Base-by-base conservation (phyloP, 2,329 filamentous ascomycete species). In the Arachnomyces sp. region DNA sequence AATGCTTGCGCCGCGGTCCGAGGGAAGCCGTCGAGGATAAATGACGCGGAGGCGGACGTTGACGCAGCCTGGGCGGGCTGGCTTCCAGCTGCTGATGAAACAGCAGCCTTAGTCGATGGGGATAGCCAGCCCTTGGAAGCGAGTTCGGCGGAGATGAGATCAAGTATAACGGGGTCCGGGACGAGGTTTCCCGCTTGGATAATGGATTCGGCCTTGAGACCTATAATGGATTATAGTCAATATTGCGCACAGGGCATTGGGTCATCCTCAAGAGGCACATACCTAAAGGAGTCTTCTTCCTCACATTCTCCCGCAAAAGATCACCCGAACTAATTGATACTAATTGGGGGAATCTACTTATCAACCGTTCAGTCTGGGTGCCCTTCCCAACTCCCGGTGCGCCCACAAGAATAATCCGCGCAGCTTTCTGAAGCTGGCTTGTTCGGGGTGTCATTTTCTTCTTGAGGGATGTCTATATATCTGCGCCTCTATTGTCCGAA, bases 331-430 rank as follows among this genome's bases (percentile, higher is more conserved):
- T 94, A 63, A 98, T 90, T 13, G 88, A 82, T 39, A 86, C 83
- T 34, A 98, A 72, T 57, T 95, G 84, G 3, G 89, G 86, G 59
- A 92, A 98, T 50, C 84, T 80, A 52, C 81, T 72, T 51, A 96
- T 80, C 47, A 98, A 72, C 46, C 92, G 80, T 63, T 94, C 85
- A 38, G 86, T 87, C 69, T 98, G 92, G 2, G 92, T 98, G 47
- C 90, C 92, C 65, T 98, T 98, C 47, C 92, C 92, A 42, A 94
- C 92, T 43, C 89, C 89, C n/a, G 92, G 92, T 38, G 90, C 89
- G 53, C 92, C 92, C 54, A 98, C 79, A 51, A 98, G 79, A 58
- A 98, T 96, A 48, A 96, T 82, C 47, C 92, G 84, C 40, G 92
- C 92, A 43, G 92, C 90, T 66, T 75, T 81, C 50, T 74, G 76